Percentiles rank a stretch among this genome's conserved stretches.
These are phyloP conservation scores for Salix caprea DNA, from an alignment of 345 rosid genomes.

Conservation along the genomic window DNA sequence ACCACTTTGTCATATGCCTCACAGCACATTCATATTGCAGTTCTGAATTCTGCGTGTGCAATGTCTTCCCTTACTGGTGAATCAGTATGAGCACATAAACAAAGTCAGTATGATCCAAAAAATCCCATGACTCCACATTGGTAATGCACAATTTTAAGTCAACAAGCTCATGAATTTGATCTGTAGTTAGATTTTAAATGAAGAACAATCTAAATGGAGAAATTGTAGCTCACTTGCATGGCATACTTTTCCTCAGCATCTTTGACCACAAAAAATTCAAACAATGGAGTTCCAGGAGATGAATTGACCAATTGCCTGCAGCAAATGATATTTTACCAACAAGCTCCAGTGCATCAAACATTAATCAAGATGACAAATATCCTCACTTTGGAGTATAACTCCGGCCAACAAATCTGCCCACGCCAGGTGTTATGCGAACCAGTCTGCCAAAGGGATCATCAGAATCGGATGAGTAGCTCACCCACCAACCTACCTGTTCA, in stretches of 20 bases:
- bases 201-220: constrained; percentile 7
- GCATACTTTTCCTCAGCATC: constrained; percentile 54
- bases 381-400: constrained; percentile 80
- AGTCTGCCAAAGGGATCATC: constrained; percentile 85
- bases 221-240: constrained; percentile 60
- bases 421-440: constrained; percentile 71
- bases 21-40: neutral
- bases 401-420: constrained; percentile 86
- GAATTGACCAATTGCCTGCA: constrained; percentile 80
- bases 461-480: constrained; percentile 71
- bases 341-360: constrained; percentile 10
- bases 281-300: constrained; percentile 84
- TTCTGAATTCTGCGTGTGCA: neutral
- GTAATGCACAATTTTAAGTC: neutral
- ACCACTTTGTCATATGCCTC: neutral
- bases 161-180: neutral
- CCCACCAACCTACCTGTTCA: constrained; percentile 97
- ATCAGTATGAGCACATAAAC: neutral
- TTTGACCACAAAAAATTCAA: constrained; percentile 87
- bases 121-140: neutral
- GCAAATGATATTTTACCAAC: constrained; percentile 21
- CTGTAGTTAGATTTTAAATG: neutral
- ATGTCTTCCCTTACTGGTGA: neutral
- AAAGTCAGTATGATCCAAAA: neutral
- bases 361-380: constrained; percentile 11